Evolutionary conservation across 1,284 basidiomycete genomes (phyloP).

Genomic region (Sporisorium graminicola): DNA sequence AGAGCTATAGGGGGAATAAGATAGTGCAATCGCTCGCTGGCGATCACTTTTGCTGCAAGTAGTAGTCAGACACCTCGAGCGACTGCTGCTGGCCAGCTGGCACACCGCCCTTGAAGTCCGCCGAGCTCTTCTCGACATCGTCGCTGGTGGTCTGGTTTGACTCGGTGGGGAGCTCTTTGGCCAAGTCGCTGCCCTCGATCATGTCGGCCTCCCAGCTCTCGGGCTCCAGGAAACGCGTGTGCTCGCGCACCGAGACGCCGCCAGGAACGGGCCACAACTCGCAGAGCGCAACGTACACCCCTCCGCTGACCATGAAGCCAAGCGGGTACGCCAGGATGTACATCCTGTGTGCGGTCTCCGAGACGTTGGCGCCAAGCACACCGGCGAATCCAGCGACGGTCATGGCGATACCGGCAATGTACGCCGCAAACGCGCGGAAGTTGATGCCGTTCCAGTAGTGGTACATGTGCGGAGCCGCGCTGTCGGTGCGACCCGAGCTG

Average conservation of each 20-base stretch:
- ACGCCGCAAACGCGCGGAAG: conserved; percentile 77
- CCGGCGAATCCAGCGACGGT: conserved; percentile 82
- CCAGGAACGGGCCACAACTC: conserved; percentile 43
- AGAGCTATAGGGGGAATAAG: background rate
- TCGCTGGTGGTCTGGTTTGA: conserved; percentile 10
- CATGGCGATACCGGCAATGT: conserved; percentile 82
- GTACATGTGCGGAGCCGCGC: conserved; percentile 73
- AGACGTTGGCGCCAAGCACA: conserved; percentile 58
- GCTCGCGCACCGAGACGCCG: conserved; percentile 22
- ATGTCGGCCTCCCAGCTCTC: conserved; percentile 50
- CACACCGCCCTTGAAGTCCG: conserved; percentile 13
- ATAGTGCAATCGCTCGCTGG: too few relatives aligned
- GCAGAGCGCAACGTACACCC: conserved; percentile 63
- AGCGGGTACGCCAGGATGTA: conserved; percentile 70
- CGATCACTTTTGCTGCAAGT: conserved; percentile 43
- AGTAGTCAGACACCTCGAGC: conserved; percentile 33
- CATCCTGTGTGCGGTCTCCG: conserved; percentile 58
- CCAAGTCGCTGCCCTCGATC: conserved; percentile 20
- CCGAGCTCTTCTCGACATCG: conserved; percentile 33
- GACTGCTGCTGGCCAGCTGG: conserved; percentile 1
- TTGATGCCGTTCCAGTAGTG: conserved; percentile 79
- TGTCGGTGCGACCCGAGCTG: conserved; percentile 22
- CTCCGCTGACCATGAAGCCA: conserved; percentile 66
- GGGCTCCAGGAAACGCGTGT: conserved; percentile 46
- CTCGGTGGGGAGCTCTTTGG: background rate